Conservation (phyloP, 169 alveolate genomes). For the Theileria orientalis region DNA sequence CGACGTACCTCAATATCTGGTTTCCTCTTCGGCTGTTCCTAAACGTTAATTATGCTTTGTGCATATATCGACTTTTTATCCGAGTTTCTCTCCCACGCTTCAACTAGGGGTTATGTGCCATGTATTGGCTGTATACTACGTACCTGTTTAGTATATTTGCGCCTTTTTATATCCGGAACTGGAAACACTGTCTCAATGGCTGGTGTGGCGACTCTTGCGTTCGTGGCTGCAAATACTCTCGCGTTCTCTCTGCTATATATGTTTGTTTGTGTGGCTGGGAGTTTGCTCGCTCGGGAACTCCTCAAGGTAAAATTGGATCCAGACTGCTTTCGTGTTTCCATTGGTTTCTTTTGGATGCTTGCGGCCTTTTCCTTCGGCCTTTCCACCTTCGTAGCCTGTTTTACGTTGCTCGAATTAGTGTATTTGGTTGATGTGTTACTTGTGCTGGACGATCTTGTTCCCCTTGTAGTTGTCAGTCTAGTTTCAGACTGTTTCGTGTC, state of each 20-base stretch:
- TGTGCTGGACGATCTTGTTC: too few relatives aligned
- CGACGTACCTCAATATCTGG: constrained; percentile 15
- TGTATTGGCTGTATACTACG: too few relatives aligned
- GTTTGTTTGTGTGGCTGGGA: background rate
- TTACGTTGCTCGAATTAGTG: background rate
- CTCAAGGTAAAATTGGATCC: background rate
- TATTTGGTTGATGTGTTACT: too few relatives aligned
- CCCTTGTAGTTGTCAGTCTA: too few relatives aligned
- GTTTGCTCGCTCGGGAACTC: background rate
- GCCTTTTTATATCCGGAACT: constrained; percentile 1
- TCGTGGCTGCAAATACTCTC: background rate
- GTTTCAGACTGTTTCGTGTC: background rate
- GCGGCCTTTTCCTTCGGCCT: background rate
- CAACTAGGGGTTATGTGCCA: too few relatives aligned
- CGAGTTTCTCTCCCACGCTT: too few relatives aligned
- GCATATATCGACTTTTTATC: background rate
- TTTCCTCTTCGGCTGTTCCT: constrained; percentile 7
- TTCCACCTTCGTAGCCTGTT: background rate
- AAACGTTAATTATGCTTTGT: background rate
- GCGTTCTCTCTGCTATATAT: background rate
- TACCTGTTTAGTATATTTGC: too few relatives aligned
- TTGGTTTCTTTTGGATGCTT: background rate
- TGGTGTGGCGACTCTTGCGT: background rate
- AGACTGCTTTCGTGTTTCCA: background rate
- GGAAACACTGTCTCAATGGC: background rate